Base-by-base conservation (phyloP, 495 filamentous ascomycete species). In the Thermothielavioides terrestris region DNA sequence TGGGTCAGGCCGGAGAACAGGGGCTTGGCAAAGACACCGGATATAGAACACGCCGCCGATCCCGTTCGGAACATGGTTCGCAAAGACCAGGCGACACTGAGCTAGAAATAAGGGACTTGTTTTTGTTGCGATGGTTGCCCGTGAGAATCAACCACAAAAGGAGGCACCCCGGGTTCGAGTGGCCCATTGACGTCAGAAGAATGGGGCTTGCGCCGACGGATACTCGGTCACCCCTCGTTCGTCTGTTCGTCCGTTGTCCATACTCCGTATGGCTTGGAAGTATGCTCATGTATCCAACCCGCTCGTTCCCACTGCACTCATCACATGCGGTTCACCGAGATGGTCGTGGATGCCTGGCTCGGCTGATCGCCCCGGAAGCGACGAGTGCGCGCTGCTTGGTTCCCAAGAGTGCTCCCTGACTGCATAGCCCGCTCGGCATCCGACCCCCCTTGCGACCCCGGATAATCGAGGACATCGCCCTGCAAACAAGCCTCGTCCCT, bases 21-120 rank as follows among this genome's bases (percentile, higher is more conserved):
- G 18, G 49, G 39, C 57, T 57, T 58, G 57, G 56, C 54, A 37
- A 46, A 42, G 44, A 39, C 18, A 28, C 42, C 21, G 34, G 43
- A 26, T 37, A 40, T 49, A 23, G 28, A 28, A 34, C 46, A 56
- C 10, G 17, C 20, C 30, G 36, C 46, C 39, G 52, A 44, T 30
- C 49, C 27, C 18, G 43, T 56, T 44, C 41, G 52, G 32, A 60
- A 49, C 56, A 61, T 61, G 42, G 45, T 34, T n/a, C n/a, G n/a
- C n/a, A n/a, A n/a, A 23, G 31, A 15, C 15, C 8, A 25, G 20
- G 32, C n/a, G n/a, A n/a, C n/a, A n/a, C n/a, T n/a, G n/a, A n/a
- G n/a, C n/a, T n/a, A n/a, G n/a, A n/a, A n/a, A n/a, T n/a, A n/a
- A n/a, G n/a, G n/a, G n/a, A n/a, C n/a, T n/a, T n/a, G n/a, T n/a